phyloP scores from a whole-genome alignment of 2,329 filamentous ascomycete species.

The Penicillium sp. region DNA sequence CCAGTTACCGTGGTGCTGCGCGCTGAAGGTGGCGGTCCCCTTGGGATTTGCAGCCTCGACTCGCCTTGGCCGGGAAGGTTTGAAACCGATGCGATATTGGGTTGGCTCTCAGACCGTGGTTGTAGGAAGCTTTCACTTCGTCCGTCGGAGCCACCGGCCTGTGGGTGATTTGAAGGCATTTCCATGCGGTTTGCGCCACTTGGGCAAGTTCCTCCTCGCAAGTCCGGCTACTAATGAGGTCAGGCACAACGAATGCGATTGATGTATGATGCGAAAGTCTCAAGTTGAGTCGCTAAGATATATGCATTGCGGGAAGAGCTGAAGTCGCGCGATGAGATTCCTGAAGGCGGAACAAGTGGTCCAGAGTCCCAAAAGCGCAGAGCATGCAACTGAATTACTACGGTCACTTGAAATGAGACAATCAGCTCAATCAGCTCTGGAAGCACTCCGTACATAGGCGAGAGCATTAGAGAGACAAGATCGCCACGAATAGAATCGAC shows the following conservation, averaged over 20 bases:
- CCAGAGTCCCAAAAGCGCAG: not conserved
- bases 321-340: not conserved
- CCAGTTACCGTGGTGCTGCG: constrained; percentile 13
- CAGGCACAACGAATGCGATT: not conserved
- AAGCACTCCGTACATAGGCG: not conserved
- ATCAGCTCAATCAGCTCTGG: not conserved
- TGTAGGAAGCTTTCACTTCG: constrained; percentile 20
- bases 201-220: not conserved
- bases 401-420: not conserved
- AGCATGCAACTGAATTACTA: not conserved
- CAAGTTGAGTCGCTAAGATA: not conserved
- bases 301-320: constrained; percentile 7
- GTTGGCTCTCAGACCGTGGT: constrained; percentile 10
- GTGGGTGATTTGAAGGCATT: constrained; percentile 17
- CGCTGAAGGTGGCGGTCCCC: constrained; percentile 10
- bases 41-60: constrained; percentile 7
- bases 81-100: constrained; percentile 18
- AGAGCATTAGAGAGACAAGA: not conserved
- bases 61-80: constrained; percentile 16
- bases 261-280: not conserved
- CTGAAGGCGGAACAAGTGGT: not conserved
- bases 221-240: too few species aligned
- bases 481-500: not conserved
- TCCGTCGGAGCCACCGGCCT: constrained; percentile 12
- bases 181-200: constrained; percentile 19